Evolutionary conservation across 1,284 basidiomycete genomes (phyloP).

Genomic region (Cystobasidium slooffiae): DNA sequence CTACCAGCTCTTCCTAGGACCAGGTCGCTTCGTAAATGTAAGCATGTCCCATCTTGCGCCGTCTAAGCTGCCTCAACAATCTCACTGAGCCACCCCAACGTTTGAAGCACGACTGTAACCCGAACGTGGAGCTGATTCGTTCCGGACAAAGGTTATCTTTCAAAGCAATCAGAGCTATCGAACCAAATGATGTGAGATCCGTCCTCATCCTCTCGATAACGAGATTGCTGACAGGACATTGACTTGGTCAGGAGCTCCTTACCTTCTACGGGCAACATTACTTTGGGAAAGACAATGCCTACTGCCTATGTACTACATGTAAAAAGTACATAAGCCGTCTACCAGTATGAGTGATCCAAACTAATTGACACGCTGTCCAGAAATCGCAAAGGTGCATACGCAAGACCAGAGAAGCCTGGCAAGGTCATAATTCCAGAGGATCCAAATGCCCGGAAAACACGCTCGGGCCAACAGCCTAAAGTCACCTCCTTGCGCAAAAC

Average conservation of each 20-base stretch:
- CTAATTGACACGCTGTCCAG: neutral
- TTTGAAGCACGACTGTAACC: slow-evolving; percentile 81
- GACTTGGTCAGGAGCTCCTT: slow-evolving; percentile 48
- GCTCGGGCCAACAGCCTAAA: slow-evolving; percentile 4
- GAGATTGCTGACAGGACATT: neutral
- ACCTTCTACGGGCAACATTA: slow-evolving; percentile 59
- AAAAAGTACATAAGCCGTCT: slow-evolving; percentile 64
- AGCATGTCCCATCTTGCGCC: slow-evolving; percentile 58
- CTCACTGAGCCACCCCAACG: neutral
- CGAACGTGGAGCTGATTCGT: slow-evolving; percentile 84
- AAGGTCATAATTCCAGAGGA: slow-evolving; percentile 6
- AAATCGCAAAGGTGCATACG: slow-evolving; percentile 11
- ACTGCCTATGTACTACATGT: slow-evolving; percentile 88
- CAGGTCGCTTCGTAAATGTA: slow-evolving; percentile 91
- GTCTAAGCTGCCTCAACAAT: too few species aligned
- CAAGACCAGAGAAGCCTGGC: neutral
- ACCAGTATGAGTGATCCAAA: neutral
- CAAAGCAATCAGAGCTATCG: slow-evolving; percentile 77
- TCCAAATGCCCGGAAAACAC: slow-evolving; percentile 6
- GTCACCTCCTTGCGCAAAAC: neutral
- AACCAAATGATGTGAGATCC: slow-evolving; percentile 72
- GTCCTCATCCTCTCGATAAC: slow-evolving; percentile 71
- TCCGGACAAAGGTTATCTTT: slow-evolving; percentile 81
- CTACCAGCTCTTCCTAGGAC: slow-evolving; percentile 87
- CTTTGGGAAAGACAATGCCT: slow-evolving; percentile 83